Conservation (phyloP, 2,329 filamentous ascomycete species). For the Phoma sp. region DNA sequence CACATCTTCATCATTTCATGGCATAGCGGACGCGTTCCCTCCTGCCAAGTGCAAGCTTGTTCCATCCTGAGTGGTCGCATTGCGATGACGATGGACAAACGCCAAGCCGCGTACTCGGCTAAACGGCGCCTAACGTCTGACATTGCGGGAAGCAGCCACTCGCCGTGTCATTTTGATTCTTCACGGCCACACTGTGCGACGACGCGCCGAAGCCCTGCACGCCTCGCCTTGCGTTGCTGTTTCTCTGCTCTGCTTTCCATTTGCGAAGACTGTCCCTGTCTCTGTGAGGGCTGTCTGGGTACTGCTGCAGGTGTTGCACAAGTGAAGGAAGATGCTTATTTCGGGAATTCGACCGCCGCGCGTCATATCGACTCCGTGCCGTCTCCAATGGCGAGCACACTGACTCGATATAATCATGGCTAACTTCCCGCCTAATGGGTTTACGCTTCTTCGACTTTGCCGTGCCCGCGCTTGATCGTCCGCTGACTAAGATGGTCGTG, state of each 20-base stretch:
- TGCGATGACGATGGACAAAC: conserved; percentile 4
- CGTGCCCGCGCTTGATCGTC: neutral
- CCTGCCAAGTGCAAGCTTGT: conserved; percentile 4
- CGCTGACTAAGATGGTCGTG: neutral
- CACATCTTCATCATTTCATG: neutral
- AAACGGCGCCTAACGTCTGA: conserved; percentile 5
- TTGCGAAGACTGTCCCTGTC: neutral
- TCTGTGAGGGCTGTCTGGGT: neutral
- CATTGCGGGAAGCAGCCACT: conserved; percentile 2
- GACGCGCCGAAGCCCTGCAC: neutral
- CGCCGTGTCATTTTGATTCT: neutral
- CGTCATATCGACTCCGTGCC: conserved; percentile 2
- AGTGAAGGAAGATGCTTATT: neutral
- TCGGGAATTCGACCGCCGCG: neutral
- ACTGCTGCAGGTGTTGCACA: neutral
- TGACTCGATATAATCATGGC: neutral
- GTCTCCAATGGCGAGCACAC: neutral
- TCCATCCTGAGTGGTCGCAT: conserved; percentile 5
- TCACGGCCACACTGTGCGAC: neutral
- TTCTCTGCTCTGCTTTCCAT: neutral
- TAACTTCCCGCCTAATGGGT: neutral
- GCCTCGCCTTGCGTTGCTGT: neutral
- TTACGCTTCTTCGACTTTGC: neutral
- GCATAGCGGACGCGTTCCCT: conserved; percentile 4
- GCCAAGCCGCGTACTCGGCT: conserved; percentile 11